These are phyloP conservation scores for Aureobasidium leucospermi DNA, from an alignment of 2,329 filamentous ascomycete genomes.

Conservation along the genomic window DNA sequence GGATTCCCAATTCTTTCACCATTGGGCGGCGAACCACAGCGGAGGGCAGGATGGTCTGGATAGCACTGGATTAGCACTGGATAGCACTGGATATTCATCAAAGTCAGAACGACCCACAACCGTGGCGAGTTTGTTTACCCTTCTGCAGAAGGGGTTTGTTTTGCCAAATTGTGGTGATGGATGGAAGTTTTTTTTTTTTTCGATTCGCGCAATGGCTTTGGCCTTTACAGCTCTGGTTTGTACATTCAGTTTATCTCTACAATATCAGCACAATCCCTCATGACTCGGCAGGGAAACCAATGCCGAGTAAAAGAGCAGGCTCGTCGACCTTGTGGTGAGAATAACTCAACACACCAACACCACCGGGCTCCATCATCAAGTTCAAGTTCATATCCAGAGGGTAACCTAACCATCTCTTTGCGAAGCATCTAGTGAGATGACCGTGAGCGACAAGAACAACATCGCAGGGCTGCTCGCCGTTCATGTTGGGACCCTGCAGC, in stretches of 20 bases:
- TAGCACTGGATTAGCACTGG: too few species aligned
- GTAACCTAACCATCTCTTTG: constrained; percentile 76
- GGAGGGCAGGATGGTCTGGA: too few species aligned
- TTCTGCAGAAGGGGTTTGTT: too few species aligned
- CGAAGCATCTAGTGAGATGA: constrained; percentile 80
- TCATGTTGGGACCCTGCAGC: constrained; percentile 37
- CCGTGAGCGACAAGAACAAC: constrained; percentile 84
- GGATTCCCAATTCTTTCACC: too few species aligned
- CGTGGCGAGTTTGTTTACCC: too few species aligned
- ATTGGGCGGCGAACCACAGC: too few species aligned
- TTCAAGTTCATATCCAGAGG: constrained; percentile 66
- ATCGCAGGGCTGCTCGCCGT: constrained; percentile 46
- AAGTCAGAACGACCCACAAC: too few species aligned
- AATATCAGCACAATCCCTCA: background rate
- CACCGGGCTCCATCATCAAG: constrained; percentile 65
- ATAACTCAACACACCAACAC: constrained; percentile 46
- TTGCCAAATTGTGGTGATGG: too few species aligned
- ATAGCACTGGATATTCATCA: too few species aligned
- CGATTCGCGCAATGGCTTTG: too few species aligned
- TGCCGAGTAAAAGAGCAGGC: constrained; percentile 44
- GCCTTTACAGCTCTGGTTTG: too few species aligned
- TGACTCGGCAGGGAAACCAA: constrained; percentile 13
- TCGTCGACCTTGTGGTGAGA: constrained; percentile 43
- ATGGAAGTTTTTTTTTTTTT: too few species aligned
- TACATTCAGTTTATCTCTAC: background rate